phyloP scores from a whole-genome alignment of 768 basidiomycete genomes.

The Kondoa malvinella region DNA sequence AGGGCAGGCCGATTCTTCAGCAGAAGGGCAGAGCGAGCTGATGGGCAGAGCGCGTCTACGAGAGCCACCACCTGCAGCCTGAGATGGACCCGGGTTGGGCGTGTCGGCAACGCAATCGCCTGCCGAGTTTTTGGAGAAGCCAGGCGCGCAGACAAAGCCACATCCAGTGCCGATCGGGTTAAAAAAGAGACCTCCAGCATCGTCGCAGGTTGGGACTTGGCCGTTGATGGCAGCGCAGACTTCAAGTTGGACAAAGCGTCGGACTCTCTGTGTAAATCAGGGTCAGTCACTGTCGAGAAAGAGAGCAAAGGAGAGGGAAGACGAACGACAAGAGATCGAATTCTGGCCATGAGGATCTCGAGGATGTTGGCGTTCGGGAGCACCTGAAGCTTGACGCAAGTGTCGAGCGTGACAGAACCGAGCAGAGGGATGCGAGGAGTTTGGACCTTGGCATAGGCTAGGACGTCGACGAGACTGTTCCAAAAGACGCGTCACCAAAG shows the following conservation, averaged over 20 bases:
- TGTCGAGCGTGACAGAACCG: too few species aligned
- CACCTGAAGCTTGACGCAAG: too few species aligned
- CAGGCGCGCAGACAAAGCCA: neutral
- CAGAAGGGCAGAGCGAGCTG: neutral
- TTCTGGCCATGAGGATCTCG: too few species aligned
- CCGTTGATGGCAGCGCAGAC: neutral
- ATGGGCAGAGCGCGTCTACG: neutral
- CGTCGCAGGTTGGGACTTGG: neutral
- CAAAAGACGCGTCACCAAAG: neutral
- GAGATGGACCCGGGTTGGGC: neutral
- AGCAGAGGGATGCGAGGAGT: neutral
- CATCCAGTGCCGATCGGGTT: neutral
- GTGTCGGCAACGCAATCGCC: neutral
- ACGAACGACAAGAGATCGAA: too few species aligned
- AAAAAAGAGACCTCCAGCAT: neutral
- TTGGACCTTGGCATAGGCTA: neutral
- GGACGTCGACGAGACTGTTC: neutral
- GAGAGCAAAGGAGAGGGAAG: too few species aligned
- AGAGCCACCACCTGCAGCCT: neutral
- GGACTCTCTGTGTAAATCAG: too few species aligned
- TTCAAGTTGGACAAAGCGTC: neutral
- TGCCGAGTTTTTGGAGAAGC: neutral
- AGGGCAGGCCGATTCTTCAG: neutral
- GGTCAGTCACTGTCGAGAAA: slow-evolving; percentile 2
- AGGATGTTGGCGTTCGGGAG: too few species aligned